phyloP scores from a whole-genome alignment of 495 filamentous ascomycete genomes.

The Penicillium daleae region DNA sequence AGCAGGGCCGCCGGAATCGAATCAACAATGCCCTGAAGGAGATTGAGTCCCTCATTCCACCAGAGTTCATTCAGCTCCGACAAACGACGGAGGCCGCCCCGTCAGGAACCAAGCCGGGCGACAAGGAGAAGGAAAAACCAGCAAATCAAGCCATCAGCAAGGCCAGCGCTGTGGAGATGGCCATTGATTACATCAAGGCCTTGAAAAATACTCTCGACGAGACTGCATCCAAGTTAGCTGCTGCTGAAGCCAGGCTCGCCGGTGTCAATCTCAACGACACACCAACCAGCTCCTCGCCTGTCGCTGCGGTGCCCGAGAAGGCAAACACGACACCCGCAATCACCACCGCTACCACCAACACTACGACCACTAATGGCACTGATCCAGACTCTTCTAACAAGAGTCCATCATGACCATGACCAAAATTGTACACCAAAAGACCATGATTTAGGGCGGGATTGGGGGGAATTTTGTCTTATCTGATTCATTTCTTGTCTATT shows the following conservation, averaged over 20 bases:
- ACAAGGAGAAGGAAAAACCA: constrained; percentile 53
- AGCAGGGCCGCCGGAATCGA: constrained; percentile 91
- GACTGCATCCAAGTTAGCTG: constrained; percentile 65
- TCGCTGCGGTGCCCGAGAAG: constrained; percentile 1
- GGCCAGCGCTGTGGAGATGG: constrained; percentile 92
- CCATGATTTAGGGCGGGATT: background rate
- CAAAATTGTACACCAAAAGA: constrained; percentile 8
- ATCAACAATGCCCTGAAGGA: constrained; percentile 94
- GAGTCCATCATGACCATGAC: constrained; percentile 1
- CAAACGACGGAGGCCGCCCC: constrained; percentile 38
- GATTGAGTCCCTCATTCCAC: constrained; percentile 81
- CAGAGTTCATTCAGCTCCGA: constrained; percentile 44
- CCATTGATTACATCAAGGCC: constrained; percentile 91
- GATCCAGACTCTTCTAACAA: background rate
- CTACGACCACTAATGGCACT: background rate
- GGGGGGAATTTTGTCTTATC: background rate
- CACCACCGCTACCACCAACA: background rate
- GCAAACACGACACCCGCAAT: background rate
- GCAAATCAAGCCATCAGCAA: constrained; percentile 75
- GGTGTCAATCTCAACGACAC: constrained; percentile 2
- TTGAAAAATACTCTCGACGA: constrained; percentile 74
- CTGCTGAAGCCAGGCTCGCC: constrained; percentile 55
- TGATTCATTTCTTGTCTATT: background rate
- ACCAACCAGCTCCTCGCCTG: background rate
- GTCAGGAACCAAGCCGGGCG: constrained; percentile 35